phyloP scores from a whole-genome alignment of 805 yeast genomes.

The Yamadazyma sp. region DNA sequence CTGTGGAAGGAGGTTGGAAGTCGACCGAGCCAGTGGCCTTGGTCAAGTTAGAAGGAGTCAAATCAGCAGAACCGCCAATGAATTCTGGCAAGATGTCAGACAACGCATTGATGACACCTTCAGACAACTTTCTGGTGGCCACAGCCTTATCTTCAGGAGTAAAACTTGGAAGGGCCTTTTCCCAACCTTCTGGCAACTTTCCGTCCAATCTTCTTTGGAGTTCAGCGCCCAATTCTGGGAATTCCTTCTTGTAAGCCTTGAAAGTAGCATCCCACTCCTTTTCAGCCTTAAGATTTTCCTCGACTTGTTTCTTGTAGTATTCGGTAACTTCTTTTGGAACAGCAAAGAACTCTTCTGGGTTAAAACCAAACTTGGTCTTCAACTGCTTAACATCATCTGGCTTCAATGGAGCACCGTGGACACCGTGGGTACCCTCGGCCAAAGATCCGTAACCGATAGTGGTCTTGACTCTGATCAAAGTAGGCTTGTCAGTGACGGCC shows the following conservation, averaged over 20 bases:
- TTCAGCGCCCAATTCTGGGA: constrained; percentile 78
- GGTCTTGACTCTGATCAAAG: constrained; percentile 84
- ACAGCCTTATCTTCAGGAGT: constrained; percentile 74
- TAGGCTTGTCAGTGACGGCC: constrained; percentile 74
- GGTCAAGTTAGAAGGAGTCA: constrained; percentile 94
- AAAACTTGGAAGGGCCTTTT: constrained; percentile 71
- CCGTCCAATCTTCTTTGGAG: constrained; percentile 73
- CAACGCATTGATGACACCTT: constrained; percentile 66
- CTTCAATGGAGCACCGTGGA: constrained; percentile 96
- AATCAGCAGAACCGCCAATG: constrained; percentile 96
- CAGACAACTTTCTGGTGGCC: constrained; percentile 93
- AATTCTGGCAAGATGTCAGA: constrained; percentile 75
- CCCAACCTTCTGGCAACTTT: constrained; percentile 84
- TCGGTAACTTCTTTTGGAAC: constrained; percentile 85
- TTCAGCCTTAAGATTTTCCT: constrained; percentile 66
- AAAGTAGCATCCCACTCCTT: constrained; percentile 70
- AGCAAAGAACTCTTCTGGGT: constrained; percentile 75
- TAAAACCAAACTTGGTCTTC: constrained; percentile 80
- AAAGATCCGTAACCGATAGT: constrained; percentile 93
- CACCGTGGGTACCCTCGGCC: constrained; percentile 81
- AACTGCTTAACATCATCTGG: constrained; percentile 87
- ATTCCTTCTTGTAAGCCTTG: constrained; percentile 60
- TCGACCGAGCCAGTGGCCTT: constrained; percentile 80
- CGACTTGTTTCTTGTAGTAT: constrained; percentile 56
- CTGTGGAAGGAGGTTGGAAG: constrained; percentile 84